Evolutionary conservation across 805 yeast species (phyloP).

Genomic region (Blastobotrys parvus): DNA sequence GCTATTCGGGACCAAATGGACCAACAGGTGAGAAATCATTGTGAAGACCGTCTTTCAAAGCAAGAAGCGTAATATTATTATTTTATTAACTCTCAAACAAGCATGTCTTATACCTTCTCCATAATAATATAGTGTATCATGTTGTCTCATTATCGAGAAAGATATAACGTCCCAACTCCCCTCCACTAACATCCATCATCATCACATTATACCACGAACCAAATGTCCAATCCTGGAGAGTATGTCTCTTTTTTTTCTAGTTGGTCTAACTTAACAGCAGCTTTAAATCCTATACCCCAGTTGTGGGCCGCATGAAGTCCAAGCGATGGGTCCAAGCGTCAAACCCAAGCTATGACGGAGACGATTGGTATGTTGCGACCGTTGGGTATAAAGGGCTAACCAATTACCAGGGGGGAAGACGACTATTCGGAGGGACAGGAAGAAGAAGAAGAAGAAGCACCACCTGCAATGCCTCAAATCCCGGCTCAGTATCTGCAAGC

Average conservation of each 20-base stretch:
- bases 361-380: constrained; percentile 21
- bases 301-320: constrained; percentile 25
- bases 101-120: no score
- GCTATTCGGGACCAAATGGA: constrained; percentile 81
- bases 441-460: constrained; percentile 17
- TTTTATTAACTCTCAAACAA: no score
- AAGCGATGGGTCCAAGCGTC: constrained; percentile 30
- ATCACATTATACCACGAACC: no score
- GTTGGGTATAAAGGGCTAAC: constrained; percentile 20
- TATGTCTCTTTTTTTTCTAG: not conserved
- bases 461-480: constrained; percentile 19
- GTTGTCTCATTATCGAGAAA: no score
- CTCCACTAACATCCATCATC: no score
- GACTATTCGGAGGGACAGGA: no score
- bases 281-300: constrained; percentile 19
- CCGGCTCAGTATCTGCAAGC: constrained; percentile 7
- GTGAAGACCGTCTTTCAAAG: constrained; percentile 47
- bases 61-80: no score
- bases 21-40: constrained; percentile 67
- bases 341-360: constrained; percentile 29
- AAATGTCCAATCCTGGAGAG: not conserved
- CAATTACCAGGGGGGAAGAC: constrained; percentile 14
- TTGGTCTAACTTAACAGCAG: constrained; percentile 5
- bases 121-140: no score
- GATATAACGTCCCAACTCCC: no score